phyloP scores from a whole-genome alignment of 2,329 filamentous ascomycete species.

The Pseudogymnoascus sp. region DNA sequence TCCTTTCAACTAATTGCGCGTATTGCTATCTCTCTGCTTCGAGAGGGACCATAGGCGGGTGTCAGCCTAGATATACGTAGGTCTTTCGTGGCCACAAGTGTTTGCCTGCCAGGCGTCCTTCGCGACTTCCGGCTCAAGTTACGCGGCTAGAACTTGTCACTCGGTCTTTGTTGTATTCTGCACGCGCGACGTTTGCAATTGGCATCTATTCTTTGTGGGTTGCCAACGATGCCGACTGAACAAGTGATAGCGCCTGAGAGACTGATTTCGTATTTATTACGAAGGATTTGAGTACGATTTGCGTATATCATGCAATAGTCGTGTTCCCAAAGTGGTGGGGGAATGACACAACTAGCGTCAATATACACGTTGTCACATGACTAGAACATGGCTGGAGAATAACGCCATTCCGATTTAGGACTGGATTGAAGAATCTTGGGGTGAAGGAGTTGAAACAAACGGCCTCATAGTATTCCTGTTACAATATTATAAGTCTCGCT shows the following conservation, averaged over 20 bases:
- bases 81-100: background rate
- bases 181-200: conserved; percentile 2
- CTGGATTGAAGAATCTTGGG: background rate
- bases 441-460: background rate
- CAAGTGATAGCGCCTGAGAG: background rate
- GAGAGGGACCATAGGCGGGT: background rate
- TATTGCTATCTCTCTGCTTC: conserved; percentile 4
- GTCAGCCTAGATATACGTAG: background rate
- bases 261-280: background rate
- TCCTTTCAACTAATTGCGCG: background rate
- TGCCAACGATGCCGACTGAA: background rate
- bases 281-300: background rate
- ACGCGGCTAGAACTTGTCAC: background rate
- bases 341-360: conserved; percentile 5
- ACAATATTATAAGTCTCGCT: background rate
- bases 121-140: background rate
- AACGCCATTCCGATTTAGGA: background rate
- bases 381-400: background rate
- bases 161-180: background rate
- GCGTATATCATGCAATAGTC: background rate
- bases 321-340: conserved; percentile 3
- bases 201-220: background rate
- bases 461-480: background rate
- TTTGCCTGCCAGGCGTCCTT: conserved; percentile 2
- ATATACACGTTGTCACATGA: conserved; percentile 7